Base-by-base conservation (phyloP, 441 rosid genomes). In the Jatropha multifida region DNA sequence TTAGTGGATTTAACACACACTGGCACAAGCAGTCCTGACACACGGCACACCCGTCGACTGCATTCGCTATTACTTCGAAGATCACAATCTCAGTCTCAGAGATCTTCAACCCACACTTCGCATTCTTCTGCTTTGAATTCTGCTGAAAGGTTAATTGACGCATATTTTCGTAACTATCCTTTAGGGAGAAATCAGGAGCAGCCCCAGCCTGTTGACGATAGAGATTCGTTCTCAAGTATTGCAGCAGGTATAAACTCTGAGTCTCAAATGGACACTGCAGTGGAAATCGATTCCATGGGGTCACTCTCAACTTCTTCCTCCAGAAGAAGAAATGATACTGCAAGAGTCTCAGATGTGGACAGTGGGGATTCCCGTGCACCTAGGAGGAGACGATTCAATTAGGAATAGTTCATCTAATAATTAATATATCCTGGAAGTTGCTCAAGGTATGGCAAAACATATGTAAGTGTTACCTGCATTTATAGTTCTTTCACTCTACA, bases 241-340 rank as follows among this genome's bases (percentile, higher is more conserved):
- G 91, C 89, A 65, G 96, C 98, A 65, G 96, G 82, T 38, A 91
- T 93, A 79, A 89, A 91, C 89, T 90, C 96, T 0, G 98, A 89
- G 79, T 86, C 90, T 81, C 96, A 89, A 76, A 82, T 90, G 81
- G 98, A 93, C 84, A 90, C 88, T 52, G 96, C 98, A 3, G 88
- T 85, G 71, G 98, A 93, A 85, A 93, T 90, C 49, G 94, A 93
- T 83, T 93, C 98, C 48, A 78, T 86, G 89, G 96, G 83, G 6
- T 86, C 96, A 71, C 94, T 90, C 51, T 91, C 98, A n/a, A 91
- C 96, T 49, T 91, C 94, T 46, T 93, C 98, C 27, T 93, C 98
- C 37, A 83, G 94, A 72, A 90, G 96, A 80, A 89, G 93, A 80
- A 89, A 81, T 78, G 92, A 91, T 76, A 81, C 85, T 62, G 86